These are phyloP conservation scores for Pachysandra terminalis DNA, from an alignment of 164 flowering plant species.

Conservation along the genomic window DNA sequence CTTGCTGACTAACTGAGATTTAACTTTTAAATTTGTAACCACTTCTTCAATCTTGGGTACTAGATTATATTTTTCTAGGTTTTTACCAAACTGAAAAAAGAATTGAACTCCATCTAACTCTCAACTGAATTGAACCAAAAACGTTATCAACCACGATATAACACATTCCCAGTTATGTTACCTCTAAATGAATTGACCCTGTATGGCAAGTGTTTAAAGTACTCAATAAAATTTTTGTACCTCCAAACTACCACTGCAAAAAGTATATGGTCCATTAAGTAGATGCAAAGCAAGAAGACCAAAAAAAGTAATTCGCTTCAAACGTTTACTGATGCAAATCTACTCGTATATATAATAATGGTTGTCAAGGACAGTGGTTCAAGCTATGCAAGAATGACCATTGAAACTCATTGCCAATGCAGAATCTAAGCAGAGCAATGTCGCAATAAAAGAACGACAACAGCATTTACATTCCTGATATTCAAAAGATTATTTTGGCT, in stretches of 20 bases:
- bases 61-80: too few relatives aligned
- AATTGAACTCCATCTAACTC: too few relatives aligned
- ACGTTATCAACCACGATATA: too few relatives aligned
- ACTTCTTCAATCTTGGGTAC: too few relatives aligned
- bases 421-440: background rate
- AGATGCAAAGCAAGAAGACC: background rate
- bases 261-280: background rate
- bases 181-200: background rate
- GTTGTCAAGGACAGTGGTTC: background rate
- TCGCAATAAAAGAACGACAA: background rate
- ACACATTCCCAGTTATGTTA: too few relatives aligned
- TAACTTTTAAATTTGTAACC: too few relatives aligned
- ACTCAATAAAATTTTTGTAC: background rate
- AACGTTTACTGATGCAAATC: background rate
- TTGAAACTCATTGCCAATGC: background rate
- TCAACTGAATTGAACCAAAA: too few relatives aligned
- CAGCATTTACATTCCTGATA: background rate
- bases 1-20: too few relatives aligned
- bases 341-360: background rate
- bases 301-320: too few relatives aligned
- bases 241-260: background rate
- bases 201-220: background rate
- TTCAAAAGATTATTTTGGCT: background rate
- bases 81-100: too few relatives aligned
- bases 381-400: background rate